Evolutionary conservation across 1,284 basidiomycete species (phyloP), one percentile per base, ranked within the genome.

Genomic region (Cutaneotrichosporon sp.): DNA sequence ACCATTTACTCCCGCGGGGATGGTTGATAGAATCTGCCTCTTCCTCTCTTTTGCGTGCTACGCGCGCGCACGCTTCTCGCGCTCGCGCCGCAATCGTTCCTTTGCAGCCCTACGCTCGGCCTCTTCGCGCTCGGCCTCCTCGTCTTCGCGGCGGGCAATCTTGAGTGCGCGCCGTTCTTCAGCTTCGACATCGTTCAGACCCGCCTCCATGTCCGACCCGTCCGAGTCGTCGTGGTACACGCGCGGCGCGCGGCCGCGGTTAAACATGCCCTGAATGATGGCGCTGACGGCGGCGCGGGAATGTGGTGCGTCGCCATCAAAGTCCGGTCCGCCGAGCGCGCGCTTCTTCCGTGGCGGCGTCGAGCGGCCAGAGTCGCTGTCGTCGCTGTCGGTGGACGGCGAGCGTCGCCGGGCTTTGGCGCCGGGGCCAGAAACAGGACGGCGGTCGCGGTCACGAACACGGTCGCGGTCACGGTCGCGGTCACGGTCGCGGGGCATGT

Each of bases 131-230:
- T 73, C 70, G 9, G 65, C 71, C 39, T 53, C 26, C 49, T 68
- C 63, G 58, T 73, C 72, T 52, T 73, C 73, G 45, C 49, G 48
- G 34, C 68, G 59, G 8, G 69, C 72, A 36, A 69, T 68, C 52
- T 56, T 57, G 41, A 61, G 59, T 35, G 69, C 62, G 33, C 63
- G 54, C 52, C 55, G 58, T 58, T 72, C 69, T 57, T 73, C 68
- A 41, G 48, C 54, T 50, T 70, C 70, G 13, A 71, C 65, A 60
- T 70, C 72, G 37, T 53, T 62, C 45, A 72, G 49, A 2, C 69
- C 69, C 17, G 71, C 71, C 55, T 73, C 71, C 69, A 72, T 73
- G 61, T 73, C 72, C 33, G 61, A 63, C 21, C 51, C 61, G 47
- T 58, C 60, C 13, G 55, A 59, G 18, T 62, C 57, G 14, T 61